Conservation (phyloP, 176 grass and related monocot species). For the Raddia guianensis region DNA sequence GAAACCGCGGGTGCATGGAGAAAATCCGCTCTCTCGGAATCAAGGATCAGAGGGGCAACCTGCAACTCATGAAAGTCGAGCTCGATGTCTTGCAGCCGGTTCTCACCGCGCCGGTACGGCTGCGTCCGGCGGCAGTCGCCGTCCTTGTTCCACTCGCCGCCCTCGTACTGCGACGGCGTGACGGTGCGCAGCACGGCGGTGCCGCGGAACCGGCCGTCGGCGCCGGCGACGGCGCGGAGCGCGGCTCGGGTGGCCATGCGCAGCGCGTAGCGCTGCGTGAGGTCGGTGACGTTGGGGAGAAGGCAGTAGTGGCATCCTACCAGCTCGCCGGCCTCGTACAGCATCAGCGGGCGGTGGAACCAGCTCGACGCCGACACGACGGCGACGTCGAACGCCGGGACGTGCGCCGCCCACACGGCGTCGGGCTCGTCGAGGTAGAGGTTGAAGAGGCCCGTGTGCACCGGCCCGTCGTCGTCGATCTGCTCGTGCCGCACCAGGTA, state of each 20-base stretch:
- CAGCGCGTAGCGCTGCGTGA: slow-evolving; percentile 50
- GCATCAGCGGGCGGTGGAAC: slow-evolving; percentile 59
- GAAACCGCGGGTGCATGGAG: too few species aligned
- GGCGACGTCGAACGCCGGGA: slow-evolving; percentile 45
- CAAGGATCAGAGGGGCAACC: not conserved
- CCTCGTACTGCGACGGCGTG: slow-evolving; percentile 69
- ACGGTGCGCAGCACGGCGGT: slow-evolving; percentile 48
- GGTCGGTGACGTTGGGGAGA: slow-evolving; percentile 46
- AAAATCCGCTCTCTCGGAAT: too few species aligned
- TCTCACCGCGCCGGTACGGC: slow-evolving; percentile 46
- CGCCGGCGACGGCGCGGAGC: not conserved
- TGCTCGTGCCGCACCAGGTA: slow-evolving; percentile 48
- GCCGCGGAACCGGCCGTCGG: slow-evolving; percentile 27
- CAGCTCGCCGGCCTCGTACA: slow-evolving; percentile 42
- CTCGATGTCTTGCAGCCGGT: slow-evolving; percentile 35
- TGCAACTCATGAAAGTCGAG: slow-evolving; percentile 31
- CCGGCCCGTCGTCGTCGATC: slow-evolving; percentile 20
- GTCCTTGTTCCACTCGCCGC: slow-evolving; percentile 62
- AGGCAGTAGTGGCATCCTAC: slow-evolving; percentile 55
- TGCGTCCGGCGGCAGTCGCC: slow-evolving; percentile 50
- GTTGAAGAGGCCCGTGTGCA: slow-evolving; percentile 42
- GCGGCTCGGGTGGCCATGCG: slow-evolving; percentile 49
- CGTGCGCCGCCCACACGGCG: slow-evolving; percentile 26
- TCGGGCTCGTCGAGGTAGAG: slow-evolving; percentile 66
- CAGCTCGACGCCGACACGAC: slow-evolving; percentile 69